Conservation (phyloP, 306 rosid genomes). For the Rosa multiflora region DNA sequence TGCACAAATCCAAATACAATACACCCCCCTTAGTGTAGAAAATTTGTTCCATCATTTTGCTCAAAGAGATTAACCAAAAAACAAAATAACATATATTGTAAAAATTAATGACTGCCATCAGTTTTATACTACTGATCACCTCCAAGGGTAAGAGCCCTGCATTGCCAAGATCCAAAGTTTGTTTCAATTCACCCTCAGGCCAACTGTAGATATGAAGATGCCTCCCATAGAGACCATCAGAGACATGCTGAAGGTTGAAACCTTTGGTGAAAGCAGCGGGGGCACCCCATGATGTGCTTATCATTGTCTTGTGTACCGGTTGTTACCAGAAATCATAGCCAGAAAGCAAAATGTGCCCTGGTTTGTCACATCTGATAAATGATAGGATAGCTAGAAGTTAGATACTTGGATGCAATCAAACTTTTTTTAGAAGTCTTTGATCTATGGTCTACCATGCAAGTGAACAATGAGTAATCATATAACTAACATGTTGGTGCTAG, state of each 20-base stretch:
- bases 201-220: constrained; percentile 85
- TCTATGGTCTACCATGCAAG: not conserved
- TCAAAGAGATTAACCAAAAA: not conserved
- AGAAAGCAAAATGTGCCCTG: constrained; percentile 80
- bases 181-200: constrained; percentile 95
- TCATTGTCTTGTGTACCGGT: constrained; percentile 85
- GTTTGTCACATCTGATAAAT: constrained; percentile 83
- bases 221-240: constrained; percentile 81
- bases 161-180: constrained; percentile 84
- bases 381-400: constrained; percentile 6
- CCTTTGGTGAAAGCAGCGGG: constrained; percentile 85
- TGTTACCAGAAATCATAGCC: constrained; percentile 99
- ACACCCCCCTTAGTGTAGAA: no score
- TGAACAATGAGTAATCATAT: not conserved
- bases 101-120: not conserved
- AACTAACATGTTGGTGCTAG: not conserved
- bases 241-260: constrained; percentile 68
- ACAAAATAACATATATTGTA: not conserved
- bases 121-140: constrained; percentile 36
- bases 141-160: constrained; percentile 84
- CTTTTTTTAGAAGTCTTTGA: not conserved
- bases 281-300: constrained; percentile 98
- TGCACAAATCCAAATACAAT: no score
- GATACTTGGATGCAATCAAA: not conserved
- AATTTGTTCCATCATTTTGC: no score